Evolutionary conservation across 306 rosid genomes (phyloP).

Genomic region (Calophaca sinica): DNA sequence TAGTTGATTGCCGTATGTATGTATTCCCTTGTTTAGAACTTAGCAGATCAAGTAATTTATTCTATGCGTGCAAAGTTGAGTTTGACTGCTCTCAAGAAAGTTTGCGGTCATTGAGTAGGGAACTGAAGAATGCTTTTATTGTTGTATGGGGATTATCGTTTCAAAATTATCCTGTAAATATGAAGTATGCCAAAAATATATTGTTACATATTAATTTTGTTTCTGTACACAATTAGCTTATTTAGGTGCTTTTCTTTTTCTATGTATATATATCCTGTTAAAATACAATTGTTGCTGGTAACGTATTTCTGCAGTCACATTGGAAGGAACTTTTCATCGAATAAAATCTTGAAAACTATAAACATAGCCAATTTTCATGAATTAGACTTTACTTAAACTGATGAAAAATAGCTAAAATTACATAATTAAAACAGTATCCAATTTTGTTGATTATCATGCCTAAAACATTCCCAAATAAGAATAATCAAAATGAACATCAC

Average conservation of each 20-base stretch:
- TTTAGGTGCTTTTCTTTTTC: background rate
- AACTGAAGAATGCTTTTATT: conserved; percentile 17
- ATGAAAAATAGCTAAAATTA: too few relatives aligned
- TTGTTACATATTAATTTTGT: background rate
- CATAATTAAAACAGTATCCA: too few relatives aligned
- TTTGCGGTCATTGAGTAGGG: background rate
- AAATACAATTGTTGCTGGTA: conserved; percentile 10
- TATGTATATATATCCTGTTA: background rate
- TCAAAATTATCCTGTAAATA: conserved; percentile 6
- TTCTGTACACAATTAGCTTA: conserved; percentile 4
- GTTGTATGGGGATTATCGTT: conserved; percentile 7
- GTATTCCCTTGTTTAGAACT: conserved; percentile 12
- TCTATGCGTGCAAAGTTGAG: background rate
- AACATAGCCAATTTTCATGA: too few relatives aligned
- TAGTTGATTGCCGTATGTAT: conserved; percentile 21
- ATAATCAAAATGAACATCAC: too few relatives aligned
- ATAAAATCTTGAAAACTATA: too few relatives aligned
- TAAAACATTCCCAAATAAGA: too few relatives aligned
- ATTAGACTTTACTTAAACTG: too few relatives aligned
- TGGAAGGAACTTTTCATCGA: background rate
- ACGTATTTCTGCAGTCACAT: too few relatives aligned
- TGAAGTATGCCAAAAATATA: conserved; percentile 13
- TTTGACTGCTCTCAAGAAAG: background rate
- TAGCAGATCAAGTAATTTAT: conserved; percentile 1
- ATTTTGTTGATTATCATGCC: too few relatives aligned